Conservation (phyloP, 495 filamentous ascomycete species). For the Penicillium lagena region DNA sequence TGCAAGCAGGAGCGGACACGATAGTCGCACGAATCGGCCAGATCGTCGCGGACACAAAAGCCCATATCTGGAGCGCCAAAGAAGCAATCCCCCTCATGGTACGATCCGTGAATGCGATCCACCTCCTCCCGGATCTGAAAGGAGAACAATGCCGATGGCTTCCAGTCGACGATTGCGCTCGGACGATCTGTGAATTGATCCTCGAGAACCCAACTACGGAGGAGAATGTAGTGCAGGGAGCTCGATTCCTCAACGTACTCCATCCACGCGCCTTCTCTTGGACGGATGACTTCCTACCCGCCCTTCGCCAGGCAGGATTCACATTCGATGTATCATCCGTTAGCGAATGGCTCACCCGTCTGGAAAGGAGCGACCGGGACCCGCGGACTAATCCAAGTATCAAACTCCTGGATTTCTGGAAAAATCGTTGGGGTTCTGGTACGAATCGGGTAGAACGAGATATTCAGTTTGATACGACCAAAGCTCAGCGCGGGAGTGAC, state of each 20-base stretch:
- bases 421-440: too few relatives aligned
- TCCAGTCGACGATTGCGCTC: conserved; percentile 12
- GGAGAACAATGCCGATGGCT: conserved; percentile 22
- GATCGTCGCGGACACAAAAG: conserved; percentile 44
- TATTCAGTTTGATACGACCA: too few relatives aligned
- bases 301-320: conserved; percentile 10
- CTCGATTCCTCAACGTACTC: conserved; percentile 16
- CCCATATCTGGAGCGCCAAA: conserved; percentile 55
- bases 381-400: conserved; percentile 32
- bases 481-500: too few relatives aligned
- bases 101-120: conserved; percentile 35
- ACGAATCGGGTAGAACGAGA: too few relatives aligned
- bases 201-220: background rate
- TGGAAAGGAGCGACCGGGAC: conserved; percentile 20
- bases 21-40: conserved; percentile 53
- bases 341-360: conserved; percentile 10
- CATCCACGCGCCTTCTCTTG: conserved; percentile 19
- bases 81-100: conserved; percentile 62
- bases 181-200: conserved; percentile 10
- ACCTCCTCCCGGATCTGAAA: conserved; percentile 45
- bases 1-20: conserved; percentile 18
- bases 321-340: conserved; percentile 13
- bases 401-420: conserved; percentile 39
- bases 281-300: conserved; percentile 19
- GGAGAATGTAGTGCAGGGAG: background rate